Evolutionary conservation across 2,329 filamentous ascomycete species (phyloP).

Genomic region (Fusarium sp.): DNA sequence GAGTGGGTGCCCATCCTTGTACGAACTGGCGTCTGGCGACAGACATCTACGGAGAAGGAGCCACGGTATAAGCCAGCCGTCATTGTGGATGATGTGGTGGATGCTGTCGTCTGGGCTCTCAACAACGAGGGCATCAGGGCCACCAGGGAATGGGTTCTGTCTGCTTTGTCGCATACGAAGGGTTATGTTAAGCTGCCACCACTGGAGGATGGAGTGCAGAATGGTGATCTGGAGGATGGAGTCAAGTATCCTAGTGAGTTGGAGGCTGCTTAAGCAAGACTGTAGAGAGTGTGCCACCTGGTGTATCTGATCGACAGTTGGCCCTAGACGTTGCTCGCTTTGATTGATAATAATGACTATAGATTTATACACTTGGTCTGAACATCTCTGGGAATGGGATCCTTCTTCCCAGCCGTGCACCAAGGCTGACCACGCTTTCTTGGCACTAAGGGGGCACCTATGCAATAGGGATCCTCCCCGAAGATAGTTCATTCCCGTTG

Average conservation of each 20-base stretch:
- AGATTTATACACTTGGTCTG: not conserved
- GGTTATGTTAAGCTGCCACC: constrained; percentile 43
- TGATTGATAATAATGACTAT: not conserved
- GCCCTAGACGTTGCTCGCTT: no score
- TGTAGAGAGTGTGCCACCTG: constrained; percentile 7
- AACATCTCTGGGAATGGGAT: not conserved
- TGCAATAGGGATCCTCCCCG: not conserved
- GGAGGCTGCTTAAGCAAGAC: constrained; percentile 35
- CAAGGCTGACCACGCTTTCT: not conserved
- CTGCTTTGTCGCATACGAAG: constrained; percentile 43
- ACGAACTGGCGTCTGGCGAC: constrained; percentile 79
- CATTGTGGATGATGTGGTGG: constrained; percentile 79
- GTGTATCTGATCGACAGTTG: not conserved
- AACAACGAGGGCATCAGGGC: constrained; percentile 61
- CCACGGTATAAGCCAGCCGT: constrained; percentile 72
- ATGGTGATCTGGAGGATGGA: not conserved
- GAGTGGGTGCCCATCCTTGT: constrained; percentile 83
- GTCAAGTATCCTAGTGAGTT: constrained; percentile 37
- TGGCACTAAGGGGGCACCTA: not conserved
- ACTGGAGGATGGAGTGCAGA: constrained; percentile 19
- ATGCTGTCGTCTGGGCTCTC: constrained; percentile 82
- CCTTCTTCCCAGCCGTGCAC: not conserved
- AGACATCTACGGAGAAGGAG: constrained; percentile 52
- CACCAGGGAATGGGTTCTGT: constrained; percentile 48
- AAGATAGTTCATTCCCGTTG: not conserved